These are phyloP conservation scores for Polytolypa hystricis DNA, from an alignment of 2,329 filamentous ascomycete species.

Conservation along the genomic window DNA sequence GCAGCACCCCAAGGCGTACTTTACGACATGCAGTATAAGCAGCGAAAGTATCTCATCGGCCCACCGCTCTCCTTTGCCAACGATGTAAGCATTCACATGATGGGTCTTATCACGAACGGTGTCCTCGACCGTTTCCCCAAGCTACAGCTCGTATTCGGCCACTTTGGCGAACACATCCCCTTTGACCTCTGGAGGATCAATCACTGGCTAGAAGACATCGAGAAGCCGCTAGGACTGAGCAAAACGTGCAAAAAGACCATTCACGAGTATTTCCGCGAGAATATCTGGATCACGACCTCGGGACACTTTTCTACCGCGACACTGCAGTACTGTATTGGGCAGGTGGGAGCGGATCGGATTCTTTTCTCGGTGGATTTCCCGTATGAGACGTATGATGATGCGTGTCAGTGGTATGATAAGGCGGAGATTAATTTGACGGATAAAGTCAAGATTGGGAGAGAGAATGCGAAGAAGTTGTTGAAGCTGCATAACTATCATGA, in stretches of 20 bases:
- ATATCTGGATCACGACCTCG: constrained; percentile 33
- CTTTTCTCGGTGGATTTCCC: constrained; percentile 34
- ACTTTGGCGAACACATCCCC: constrained; percentile 40
- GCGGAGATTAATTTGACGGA: constrained; percentile 28
- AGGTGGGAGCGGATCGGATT: constrained; percentile 30
- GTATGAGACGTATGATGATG: constrained; percentile 31
- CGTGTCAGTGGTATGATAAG: constrained; percentile 34
- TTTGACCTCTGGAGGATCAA: constrained; percentile 41
- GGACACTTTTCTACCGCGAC: constrained; percentile 32
- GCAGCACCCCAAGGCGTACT: constrained; percentile 46
- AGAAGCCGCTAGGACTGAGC: constrained; percentile 25
- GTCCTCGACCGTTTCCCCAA: constrained; percentile 40
- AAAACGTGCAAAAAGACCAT: constrained; percentile 37
- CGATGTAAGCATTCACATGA: constrained; percentile 46
- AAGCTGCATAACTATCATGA: no score
- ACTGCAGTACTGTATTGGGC: constrained; percentile 29
- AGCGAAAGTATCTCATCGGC: constrained; percentile 50
- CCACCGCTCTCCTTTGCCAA: constrained; percentile 49
- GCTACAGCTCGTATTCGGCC: constrained; percentile 38
- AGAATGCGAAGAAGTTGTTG: constrained; percentile 37
- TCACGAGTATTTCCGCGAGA: constrained; percentile 31
- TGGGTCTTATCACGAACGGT: constrained; percentile 42
- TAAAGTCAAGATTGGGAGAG: constrained; percentile 33
- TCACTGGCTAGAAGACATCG: constrained; percentile 31
- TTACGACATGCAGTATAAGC: constrained; percentile 47